phyloP scores from a whole-genome alignment of 352 stramenopile genomes.

The Globisporangium radiosum region DNA sequence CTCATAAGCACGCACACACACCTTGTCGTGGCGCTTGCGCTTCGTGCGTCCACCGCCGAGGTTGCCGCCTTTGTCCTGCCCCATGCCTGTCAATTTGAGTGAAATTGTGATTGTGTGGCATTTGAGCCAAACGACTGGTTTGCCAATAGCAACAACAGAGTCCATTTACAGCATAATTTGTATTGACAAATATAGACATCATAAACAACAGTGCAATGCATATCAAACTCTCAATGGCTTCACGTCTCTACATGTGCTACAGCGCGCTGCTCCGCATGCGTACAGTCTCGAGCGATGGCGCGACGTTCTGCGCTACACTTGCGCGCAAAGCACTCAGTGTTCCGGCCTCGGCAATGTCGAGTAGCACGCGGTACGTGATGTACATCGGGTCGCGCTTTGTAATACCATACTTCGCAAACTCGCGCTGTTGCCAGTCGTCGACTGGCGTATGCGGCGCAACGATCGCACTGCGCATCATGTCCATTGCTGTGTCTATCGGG shows the following conservation, averaged over 20 bases:
- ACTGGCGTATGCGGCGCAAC: conserved; percentile 22
- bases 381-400: conserved; percentile 43
- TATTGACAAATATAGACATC: no score
- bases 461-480: conserved; percentile 29
- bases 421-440: conserved; percentile 31
- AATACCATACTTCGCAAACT: conserved; percentile 33
- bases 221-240: no score
- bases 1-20: background rate
- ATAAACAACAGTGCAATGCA: no score
- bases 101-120: background rate
- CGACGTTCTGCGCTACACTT: background rate
- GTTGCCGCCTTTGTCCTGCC: conserved; percentile 13
- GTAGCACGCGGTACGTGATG: conserved; percentile 38
- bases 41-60: conserved; percentile 4
- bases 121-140: background rate
- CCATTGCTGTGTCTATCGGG: conserved; percentile 39
- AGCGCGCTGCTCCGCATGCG: conserved; percentile 3
- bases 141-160: background rate
- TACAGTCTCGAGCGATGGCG: conserved; percentile 9
- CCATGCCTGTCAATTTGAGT: conserved; percentile 3
- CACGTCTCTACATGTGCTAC: background rate
- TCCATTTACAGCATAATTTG: no score
- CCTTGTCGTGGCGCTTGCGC: conserved; percentile 14
- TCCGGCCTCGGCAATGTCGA: conserved; percentile 25
- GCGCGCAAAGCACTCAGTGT: conserved; percentile 10